Base-by-base conservation (phyloP, 257 asterid genomes). In the Forsythia suspensa region DNA sequence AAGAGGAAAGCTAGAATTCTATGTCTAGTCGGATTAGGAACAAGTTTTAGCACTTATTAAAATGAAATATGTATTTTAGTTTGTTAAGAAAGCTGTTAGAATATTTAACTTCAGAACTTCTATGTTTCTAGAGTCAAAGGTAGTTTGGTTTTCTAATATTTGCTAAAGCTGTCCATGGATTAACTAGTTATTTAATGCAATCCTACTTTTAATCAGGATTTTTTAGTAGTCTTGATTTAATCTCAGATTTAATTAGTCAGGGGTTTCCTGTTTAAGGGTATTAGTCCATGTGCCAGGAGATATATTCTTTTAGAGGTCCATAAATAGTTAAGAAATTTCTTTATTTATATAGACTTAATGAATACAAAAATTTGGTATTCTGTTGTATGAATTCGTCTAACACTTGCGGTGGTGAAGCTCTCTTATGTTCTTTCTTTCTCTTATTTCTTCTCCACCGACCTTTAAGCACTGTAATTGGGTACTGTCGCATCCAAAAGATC, bases 221-320 rank as follows among this genome's bases (percentile, higher is more conserved):
- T 16, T 38, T 63, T 41, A 61, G 67, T 21, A 29, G 24, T 37
- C 52, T 74, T 73, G 4, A 43, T 57, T 34, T 6, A 57, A 13
- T 77, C 63, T 73, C 70, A 70, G 73, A 44, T 40, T 71, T 51
- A 68, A 79, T 37, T 79, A 74, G 29, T 67, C 70, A 76, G 74
- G 69, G 37, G 55, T 13, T 75, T 8, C 55, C 44, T 20, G 34
- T 61, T 55, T 55, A 55, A 5, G 24, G 29, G 65, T 57, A 6
- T 18, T 61, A 61, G 69, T 21, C 38, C 12, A 63, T 29, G 40
- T 63, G 39, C 40, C 40, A 63, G 70, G 10, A 63, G 39, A 63
- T 39, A 8, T 2, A n/a, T 2, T 24, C 70, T 21, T 63, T 63
- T 24, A 24, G 15, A 21, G 16, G 37, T n/a, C 6, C 37, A 61